Base-by-base conservation (phyloP, 768 basidiomycete genomes). In the Postia placenta region DNA sequence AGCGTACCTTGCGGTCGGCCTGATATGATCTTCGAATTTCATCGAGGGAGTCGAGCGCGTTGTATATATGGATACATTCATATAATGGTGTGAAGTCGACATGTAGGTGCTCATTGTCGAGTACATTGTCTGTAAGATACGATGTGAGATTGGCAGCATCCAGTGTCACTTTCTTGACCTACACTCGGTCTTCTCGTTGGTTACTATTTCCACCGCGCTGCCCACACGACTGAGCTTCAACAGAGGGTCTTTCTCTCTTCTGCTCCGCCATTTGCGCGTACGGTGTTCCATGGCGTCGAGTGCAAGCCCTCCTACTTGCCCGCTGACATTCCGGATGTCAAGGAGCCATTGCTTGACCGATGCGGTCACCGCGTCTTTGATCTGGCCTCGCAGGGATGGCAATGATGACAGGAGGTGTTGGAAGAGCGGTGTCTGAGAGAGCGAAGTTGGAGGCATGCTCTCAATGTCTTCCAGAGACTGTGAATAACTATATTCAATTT, bases 261-360 rank as follows among this genome's bases (percentile, higher is more conserved):
- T 80, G 36, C 75, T 64, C 63, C 84, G 79, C 93, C 93, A 99
- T 53, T 87, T 79, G 60, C 86, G 75, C 17, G 81, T 81, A 24
- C 96, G 80, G 23, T 69, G 63, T 44, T 92, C 88, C 92, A 98
- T 97, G 12, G 83, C 81, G 56, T 97, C 92, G 38, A 93, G 77
- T 2, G 94, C 94, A 3, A 90, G 76, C 55, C 75, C 77, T 3
- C 96, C 96, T 5, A 99, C 88, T 45, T 85, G 78, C 1, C 84
- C 81, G 45, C 89, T 90, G 50, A 87, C 76, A 57, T 96, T 92
- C 49, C 96, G 74, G 45, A 97, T 92, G 59, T 98, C 94, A 42
- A 96, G 79, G 23, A 99, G 69, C 96, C 96, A 99, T 55, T 95
- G 87, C 61, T 97, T 98, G 73, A 90, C 86, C 4, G 92, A 91